Conservation (phyloP, 306 rosid genomes). For the Prunus persica region Prunus_persica_NCBIv2 NC_034009.1:28389501-28390000, state of each 20-base stretch:
- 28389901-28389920: too few relatives aligned
- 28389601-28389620: neutral
- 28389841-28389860: too few relatives aligned
- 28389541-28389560: neutral
- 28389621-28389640: conserved; percentile 16
- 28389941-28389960: neutral
- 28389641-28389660: conserved; percentile 7
- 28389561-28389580: neutral
- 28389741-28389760: conserved; percentile 75
- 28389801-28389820: conserved; percentile 19
- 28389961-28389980: neutral
- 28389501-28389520: neutral
- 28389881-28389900: too few relatives aligned
- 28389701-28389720: conserved; percentile 92
- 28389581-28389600: neutral
- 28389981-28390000: too few relatives aligned
- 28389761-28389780: conserved; percentile 75
- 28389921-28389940: too few relatives aligned
- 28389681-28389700: conserved; percentile 93
- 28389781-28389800: conserved; percentile 93
- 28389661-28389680: conserved; percentile 21
- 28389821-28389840: neutral
- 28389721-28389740: conserved; percentile 87
- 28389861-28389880: too few relatives aligned
- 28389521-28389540: neutral